These are phyloP conservation scores for Citeromyces hawaiiensis DNA, from an alignment of 1,139 yeast genomes.

Conservation along the genomic window DNA sequence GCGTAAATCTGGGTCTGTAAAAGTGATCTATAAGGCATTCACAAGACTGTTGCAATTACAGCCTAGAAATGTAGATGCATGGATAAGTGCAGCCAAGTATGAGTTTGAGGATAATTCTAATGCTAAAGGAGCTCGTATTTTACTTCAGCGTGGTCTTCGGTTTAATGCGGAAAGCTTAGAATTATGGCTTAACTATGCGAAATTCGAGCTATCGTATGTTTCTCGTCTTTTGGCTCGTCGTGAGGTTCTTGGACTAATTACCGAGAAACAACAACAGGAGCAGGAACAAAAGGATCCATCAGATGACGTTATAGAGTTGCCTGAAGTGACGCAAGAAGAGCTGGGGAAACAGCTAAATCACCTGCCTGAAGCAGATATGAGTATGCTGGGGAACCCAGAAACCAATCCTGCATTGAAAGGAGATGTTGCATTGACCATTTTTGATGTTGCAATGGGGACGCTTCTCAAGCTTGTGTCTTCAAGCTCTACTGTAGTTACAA, in stretches of 20 bases:
- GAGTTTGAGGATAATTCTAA: constrained; percentile 84
- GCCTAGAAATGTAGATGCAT: constrained; percentile 81
- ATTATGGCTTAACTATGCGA: constrained; percentile 79
- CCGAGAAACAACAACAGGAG: constrained; percentile 56
- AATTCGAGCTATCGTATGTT: constrained; percentile 76
- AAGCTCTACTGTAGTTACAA: constrained; percentile 17
- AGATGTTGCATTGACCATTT: constrained; percentile 74
- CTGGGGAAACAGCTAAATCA: constrained; percentile 39
- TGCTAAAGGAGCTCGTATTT: constrained; percentile 77
- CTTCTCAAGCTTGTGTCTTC: constrained; percentile 23
- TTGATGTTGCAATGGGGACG: constrained; percentile 55
- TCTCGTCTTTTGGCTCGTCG: constrained; percentile 77
- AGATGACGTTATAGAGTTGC: constrained; percentile 9
- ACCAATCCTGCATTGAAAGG: constrained; percentile 87
- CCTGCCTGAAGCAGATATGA: constrained; percentile 81
- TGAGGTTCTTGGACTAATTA: constrained; percentile 63
- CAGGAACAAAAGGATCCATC: constrained; percentile 21
- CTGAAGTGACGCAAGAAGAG: constrained; percentile 23
- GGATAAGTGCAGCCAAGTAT: constrained; percentile 93
- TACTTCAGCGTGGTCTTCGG: constrained; percentile 76
- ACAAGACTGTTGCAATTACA: constrained; percentile 72
- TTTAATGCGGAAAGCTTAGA: constrained; percentile 63
- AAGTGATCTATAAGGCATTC: constrained; percentile 71
- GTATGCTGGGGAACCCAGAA: constrained; percentile 73
- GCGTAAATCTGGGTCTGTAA: constrained; percentile 59